phyloP scores from a whole-genome alignment of 2,329 filamentous ascomycete species.

The Eutypella sp. region DNA sequence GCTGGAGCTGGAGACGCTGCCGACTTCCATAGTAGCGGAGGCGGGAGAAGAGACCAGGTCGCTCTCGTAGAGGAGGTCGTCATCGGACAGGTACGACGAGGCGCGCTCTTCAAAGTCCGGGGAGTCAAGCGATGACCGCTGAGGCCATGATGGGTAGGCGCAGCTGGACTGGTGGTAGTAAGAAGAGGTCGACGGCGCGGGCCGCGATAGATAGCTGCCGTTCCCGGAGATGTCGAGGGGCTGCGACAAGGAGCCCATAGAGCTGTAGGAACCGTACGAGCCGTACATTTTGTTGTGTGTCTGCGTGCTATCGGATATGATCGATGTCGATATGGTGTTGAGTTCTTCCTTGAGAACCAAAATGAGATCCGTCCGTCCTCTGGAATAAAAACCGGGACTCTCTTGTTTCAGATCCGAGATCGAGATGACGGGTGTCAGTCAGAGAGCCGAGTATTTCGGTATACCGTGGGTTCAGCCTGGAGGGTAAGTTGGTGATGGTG shows the following conservation, averaged over 20 bases:
- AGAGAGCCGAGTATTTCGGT: too few relatives aligned
- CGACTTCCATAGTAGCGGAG: conserved; percentile 43
- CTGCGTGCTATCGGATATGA: background rate
- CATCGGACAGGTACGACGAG: conserved; percentile 57
- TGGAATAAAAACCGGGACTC: background rate
- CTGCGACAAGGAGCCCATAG: conserved; percentile 27
- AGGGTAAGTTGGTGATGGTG: too few relatives aligned
- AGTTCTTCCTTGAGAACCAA: too few relatives aligned
- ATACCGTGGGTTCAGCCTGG: too few relatives aligned
- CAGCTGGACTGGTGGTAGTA: conserved; percentile 28
- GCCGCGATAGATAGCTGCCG: conserved; percentile 24
- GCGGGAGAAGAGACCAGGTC: conserved; percentile 29
- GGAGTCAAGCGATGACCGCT: conserved; percentile 30
- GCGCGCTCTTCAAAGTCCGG: conserved; percentile 35
- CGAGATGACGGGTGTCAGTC: too few relatives aligned
- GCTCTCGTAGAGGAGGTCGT: conserved; percentile 55
- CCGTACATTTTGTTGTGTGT: conserved; percentile 22
- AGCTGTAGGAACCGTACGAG: conserved; percentile 32
- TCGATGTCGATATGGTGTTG: background rate
- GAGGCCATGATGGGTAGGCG: conserved; percentile 40
- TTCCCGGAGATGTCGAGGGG: conserved; percentile 29
- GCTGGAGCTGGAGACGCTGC: conserved; percentile 38
- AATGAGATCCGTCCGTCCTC: too few relatives aligned
- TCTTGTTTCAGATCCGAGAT: too few relatives aligned
- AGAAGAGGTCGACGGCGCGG: conserved; percentile 1